Evolutionary conservation across 345 rosid genomes (phyloP).

Genomic region (Pugionium dolabratum): DNA sequence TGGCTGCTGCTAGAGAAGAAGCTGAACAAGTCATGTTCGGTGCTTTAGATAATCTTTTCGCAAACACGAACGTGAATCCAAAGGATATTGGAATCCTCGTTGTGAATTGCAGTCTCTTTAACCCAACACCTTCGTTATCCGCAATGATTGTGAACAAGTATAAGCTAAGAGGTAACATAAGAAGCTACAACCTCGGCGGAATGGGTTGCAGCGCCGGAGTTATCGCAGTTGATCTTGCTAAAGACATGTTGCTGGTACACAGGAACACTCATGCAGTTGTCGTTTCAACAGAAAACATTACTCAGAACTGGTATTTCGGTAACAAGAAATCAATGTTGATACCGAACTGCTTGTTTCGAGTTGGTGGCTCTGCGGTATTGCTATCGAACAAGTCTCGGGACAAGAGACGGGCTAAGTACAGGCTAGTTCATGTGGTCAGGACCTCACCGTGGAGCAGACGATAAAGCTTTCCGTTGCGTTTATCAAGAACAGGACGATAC

Average conservation of each 20-base stretch:
- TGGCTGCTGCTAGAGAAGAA: conserved; percentile 56
- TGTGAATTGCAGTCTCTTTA: conserved; percentile 56
- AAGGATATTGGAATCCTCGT: conserved; percentile 52
- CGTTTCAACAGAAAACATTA: conserved; percentile 51
- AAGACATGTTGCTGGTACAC: conserved; percentile 47
- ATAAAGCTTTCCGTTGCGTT: conserved; percentile 47
- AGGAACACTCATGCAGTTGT: conserved; percentile 50
- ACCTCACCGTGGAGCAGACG: conserved; percentile 55
- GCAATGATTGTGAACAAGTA: conserved; percentile 54
- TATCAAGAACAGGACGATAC: conserved; percentile 48
- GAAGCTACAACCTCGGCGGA: conserved; percentile 53
- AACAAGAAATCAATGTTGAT: conserved; percentile 52
- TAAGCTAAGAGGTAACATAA: conserved; percentile 52
- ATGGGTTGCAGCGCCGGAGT: conserved; percentile 62
- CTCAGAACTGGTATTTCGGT: conserved; percentile 52
- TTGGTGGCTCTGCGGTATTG: conserved; percentile 50
- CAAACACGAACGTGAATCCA: conserved; percentile 40
- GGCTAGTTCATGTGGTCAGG: conserved; percentile 48
- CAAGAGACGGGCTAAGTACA: conserved; percentile 45
- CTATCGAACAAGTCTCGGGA: conserved; percentile 42
- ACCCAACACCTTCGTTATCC: conserved; percentile 56
- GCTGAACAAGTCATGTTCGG: conserved; percentile 57
- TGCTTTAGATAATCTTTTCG: conserved; percentile 53
- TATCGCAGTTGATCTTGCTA: conserved; percentile 51
- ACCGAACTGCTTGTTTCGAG: conserved; percentile 53